Evolutionary conservation across 495 filamentous ascomycete genomes (phyloP), one percentile per base, ranked within the genome.

Genomic region (Xylaria acuta): DNA sequence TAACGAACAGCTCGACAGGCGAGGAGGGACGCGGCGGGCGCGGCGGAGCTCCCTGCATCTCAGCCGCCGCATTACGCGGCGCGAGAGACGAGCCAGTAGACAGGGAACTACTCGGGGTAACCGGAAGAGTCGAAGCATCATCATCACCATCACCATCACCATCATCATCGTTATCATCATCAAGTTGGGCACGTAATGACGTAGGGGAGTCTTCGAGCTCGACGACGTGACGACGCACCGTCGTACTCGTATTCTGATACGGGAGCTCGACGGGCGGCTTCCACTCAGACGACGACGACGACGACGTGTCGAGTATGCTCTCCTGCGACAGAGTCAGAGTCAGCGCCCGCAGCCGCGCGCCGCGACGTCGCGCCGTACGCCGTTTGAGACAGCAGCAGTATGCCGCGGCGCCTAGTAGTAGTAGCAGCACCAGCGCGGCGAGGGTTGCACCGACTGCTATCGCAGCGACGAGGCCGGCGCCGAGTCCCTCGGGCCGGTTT

Each of bases 251-350:
- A n/a, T n/a, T n/a, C n/a, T n/a, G 22, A 40, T 64, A 38, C n/a
- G 38, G 60, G 22, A 43, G 60, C 22, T 64, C 60, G 22, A 45
- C 60, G 38, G 60, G 60, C 38, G 38, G 60, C 9, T 64, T 64
- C 60, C 60, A 30, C 36, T 41, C 34, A 36, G 59, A n/a, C 2
- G 22, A 18, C 60, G 2, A 43, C 38, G 60, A n/a, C n/a, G 36
- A 27, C 60, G 14, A 22, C 11, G 38, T 0, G 45, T 18, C 2
- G 1, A 5, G 16, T 9, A 43, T 27, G 38, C 5, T 27, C 14
- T 43, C 38, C n/a, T 40, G 36, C 11, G 60, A 64, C 2, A 64
- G 60, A 18, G 38, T 64, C 2, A 64, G 60, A 18, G 38, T 64
- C n/a, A 3, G 38, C 60, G 60, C 38, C 38, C n/a, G 34, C 11